These are phyloP conservation scores for Lichtheimia ramosa DNA, from an alignment of 371 early-diverging fungal species.

Conservation along the genomic window DNA sequence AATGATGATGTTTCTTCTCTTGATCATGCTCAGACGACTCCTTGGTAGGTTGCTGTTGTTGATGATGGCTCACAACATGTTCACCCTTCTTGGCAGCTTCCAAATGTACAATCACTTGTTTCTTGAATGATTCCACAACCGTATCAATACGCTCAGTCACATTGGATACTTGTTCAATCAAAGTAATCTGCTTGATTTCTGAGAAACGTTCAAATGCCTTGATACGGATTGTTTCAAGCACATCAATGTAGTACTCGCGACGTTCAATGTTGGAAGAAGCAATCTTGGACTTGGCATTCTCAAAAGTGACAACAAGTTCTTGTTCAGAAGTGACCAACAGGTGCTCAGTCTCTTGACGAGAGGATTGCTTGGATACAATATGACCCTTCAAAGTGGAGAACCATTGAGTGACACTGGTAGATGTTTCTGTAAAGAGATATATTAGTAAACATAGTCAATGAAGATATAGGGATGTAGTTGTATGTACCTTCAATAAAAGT, in stretches of 20 bases:
- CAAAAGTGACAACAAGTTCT: not conserved
- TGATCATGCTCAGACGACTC: too few species aligned
- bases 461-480: not conserved
- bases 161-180: not conserved
- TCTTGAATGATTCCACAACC: not conserved
- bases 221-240: not conserved
- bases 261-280: not conserved
- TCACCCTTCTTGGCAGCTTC: not conserved
- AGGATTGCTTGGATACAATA: not conserved
- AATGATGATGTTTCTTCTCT: too few species aligned
- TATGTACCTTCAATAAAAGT: not conserved
- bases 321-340: not conserved
- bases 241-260: not conserved
- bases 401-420: not conserved
- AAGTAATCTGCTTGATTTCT: not conserved
- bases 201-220: not conserved
- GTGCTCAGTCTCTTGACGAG: not conserved
- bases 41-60: too few species aligned
- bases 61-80: not conserved
- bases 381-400: not conserved
- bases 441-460: not conserved
- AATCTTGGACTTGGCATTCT: not conserved
- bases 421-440: not conserved
- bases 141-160: not conserved
- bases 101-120: not conserved